A percentile compares a stretch with the other conserved stretches of the same genome.
These are phyloP conservation scores for Boletus pseudopeckii DNA, from an alignment of 768 basidiomycete genomes.

Conservation along the genomic window DNA sequence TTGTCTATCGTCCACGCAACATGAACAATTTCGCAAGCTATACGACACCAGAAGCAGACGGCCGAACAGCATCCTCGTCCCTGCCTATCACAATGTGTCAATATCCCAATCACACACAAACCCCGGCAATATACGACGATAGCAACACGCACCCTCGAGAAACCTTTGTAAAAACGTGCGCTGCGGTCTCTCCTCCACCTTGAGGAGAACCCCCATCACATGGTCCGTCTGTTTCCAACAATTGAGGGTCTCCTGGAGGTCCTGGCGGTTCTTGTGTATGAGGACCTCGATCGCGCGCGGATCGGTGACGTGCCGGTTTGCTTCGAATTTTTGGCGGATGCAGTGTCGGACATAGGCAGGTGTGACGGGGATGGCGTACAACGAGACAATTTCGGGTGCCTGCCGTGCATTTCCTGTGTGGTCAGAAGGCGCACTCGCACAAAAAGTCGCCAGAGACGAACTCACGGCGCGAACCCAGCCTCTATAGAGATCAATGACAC, in stretches of 20 bases:
- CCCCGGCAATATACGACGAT: no score
- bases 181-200: conserved; percentile 42
- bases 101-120: neutral
- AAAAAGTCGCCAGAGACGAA: conserved; percentile 22
- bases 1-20: conserved; percentile 3
- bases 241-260: conserved; percentile 94
- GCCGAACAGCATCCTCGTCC: conserved; percentile 68
- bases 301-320: conserved; percentile 80
- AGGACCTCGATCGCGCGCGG: conserved; percentile 80
- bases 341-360: conserved; percentile 74
- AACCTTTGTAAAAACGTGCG: conserved; percentile 80
- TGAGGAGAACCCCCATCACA: conserved; percentile 65
- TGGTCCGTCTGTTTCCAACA: conserved; percentile 89
- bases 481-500: conserved; percentile 79
- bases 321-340: conserved; percentile 85
- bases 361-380: conserved; percentile 82
- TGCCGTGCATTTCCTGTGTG: conserved; percentile 32
- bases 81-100: conserved; percentile 45
- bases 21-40: conserved; percentile 7
- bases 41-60: conserved; percentile 54
- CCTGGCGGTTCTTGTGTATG: conserved; percentile 77
- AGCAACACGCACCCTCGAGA: conserved; percentile 60
- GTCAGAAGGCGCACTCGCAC: neutral
- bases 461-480: conserved; percentile 91
- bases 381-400: conserved; percentile 85